Evolutionary conservation across 2,329 filamentous ascomycete genomes (phyloP).

Genomic region (Zymoseptoria brevis): DNA sequence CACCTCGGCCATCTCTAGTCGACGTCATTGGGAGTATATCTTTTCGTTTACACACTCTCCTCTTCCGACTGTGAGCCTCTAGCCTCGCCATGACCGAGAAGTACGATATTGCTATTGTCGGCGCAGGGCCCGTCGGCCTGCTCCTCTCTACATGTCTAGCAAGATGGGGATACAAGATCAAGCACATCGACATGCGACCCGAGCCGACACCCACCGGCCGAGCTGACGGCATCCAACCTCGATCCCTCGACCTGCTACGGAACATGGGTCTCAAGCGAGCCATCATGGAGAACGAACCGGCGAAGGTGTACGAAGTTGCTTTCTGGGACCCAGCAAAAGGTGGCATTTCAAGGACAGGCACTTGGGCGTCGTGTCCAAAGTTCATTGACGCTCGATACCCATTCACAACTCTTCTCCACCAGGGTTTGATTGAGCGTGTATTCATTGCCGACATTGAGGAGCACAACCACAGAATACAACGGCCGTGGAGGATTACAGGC

Average conservation of each 20-base stretch:
- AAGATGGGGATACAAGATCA: conserved; percentile 90
- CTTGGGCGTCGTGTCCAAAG: conserved; percentile 79
- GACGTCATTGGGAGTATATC: neutral
- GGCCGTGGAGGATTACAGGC: conserved; percentile 55
- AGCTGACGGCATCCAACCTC: conserved; percentile 85
- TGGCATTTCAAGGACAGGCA: conserved; percentile 54
- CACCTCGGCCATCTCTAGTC: neutral
- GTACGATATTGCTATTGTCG: conserved; percentile 72
- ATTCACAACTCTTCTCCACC: conserved; percentile 55
- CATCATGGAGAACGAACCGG: conserved; percentile 81
- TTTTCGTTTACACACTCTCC: neutral
- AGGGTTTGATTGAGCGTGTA: conserved; percentile 55
- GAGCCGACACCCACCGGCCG: conserved; percentile 80
- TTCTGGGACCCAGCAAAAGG: conserved; percentile 55
- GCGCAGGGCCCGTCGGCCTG: conserved; percentile 80
- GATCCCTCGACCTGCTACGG: conserved; percentile 74
- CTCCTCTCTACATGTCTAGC: conserved; percentile 81
- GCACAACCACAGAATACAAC: conserved; percentile 47
- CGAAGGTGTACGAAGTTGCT: conserved; percentile 68
- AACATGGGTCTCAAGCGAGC: conserved; percentile 85
- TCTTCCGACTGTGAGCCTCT: neutral
- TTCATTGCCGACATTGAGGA: conserved; percentile 56
- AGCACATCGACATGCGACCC: conserved; percentile 84
- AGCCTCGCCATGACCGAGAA: conserved; percentile 31
- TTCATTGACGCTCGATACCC: conserved; percentile 64